Evolutionary conservation across 1,284 basidiomycete species (phyloP), one percentile per base, ranked within the genome.

Genomic region (Cutaneotrichosporon cyanovorans): DNA sequence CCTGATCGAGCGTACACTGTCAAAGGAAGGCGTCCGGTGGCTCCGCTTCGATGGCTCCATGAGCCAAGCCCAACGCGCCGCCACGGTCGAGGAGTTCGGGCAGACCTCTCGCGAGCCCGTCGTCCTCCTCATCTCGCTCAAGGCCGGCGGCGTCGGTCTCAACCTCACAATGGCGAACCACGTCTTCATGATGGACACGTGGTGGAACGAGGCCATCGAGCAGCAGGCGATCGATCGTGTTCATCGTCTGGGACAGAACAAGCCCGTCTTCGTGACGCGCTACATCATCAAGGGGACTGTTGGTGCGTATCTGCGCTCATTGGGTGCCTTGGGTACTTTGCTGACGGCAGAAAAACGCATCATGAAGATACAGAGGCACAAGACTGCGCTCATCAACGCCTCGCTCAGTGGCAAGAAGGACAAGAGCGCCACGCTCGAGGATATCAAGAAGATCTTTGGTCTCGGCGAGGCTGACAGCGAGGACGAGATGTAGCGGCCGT

Each of bases 121-220:
- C 59, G 77, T 98, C 11, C 72, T 97, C 38, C 80, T 96, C 40
- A 79, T 97, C 49, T 92, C 88, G 61, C 73, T 96, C 61, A 90
- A 91, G 65, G 93, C 92, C 1, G 92, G 92, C 18, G 92, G 93
- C 11, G 91, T 96, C 5, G 92, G 92, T 10, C 66, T 90, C 47
- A 90, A 91, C 42, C 46, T 73, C 84, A 68, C 60, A 16, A 65
- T 66, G 59, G 65, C 64, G 8, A 66, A 66, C 36, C 58, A 89
- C 67, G 88, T 91, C 3, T 91, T 87, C 68, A 88, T 92, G 87
- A 90, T 92, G 87, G 90, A 93, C 60, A 91, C 87, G 53, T 92
- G 87, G 87, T 93, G 88, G 87, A 92, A 91, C 65, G 81, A 87
- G 20, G 88, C 88, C 0, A 84, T 80, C 18, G 89, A 92, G 68